Evolutionary conservation across 768 basidiomycete genomes (phyloP).

Genomic region (Pisolithus albus): DNA sequence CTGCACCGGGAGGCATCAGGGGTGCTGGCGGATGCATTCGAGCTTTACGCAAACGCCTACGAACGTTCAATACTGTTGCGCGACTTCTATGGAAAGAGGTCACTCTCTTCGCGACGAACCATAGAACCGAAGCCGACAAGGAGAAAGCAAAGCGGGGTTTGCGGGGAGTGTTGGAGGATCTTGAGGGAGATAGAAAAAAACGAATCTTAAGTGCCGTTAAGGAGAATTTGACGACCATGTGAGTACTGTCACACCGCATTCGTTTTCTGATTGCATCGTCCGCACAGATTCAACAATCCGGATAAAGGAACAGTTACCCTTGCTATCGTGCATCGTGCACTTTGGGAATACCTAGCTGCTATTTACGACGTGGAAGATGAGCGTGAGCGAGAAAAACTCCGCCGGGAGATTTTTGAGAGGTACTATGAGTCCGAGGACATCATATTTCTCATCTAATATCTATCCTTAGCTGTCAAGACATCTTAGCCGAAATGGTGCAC

Average conservation of each 20-base stretch:
- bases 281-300: slow-evolving; percentile 75
- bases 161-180: slow-evolving; percentile 56
- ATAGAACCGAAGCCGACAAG: slow-evolving; percentile 55
- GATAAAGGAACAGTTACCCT: slow-evolving; percentile 87
- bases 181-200: slow-evolving; percentile 55
- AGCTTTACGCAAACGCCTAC: slow-evolving; percentile 79
- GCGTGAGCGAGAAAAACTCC: slow-evolving; percentile 63
- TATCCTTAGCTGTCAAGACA: slow-evolving; percentile 62
- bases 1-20: slow-evolving; percentile 80
- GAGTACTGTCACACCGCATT: slow-evolving; percentile 19
- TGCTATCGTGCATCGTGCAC: slow-evolving; percentile 77
- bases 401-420: slow-evolving; percentile 78
- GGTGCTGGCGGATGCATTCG: slow-evolving; percentile 83
- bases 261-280: background rate
- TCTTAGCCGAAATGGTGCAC: slow-evolving; percentile 88
- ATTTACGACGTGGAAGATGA: slow-evolving; percentile 53
- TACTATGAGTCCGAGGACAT: slow-evolving; percentile 20
- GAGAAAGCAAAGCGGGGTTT: slow-evolving; percentile 62
- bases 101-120: slow-evolving; percentile 53
- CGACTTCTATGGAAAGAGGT: slow-evolving; percentile 89
- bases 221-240: slow-evolving; percentile 74
- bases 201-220: slow-evolving; percentile 64
- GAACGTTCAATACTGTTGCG: slow-evolving; percentile 75
- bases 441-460: background rate
- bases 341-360: slow-evolving; percentile 79